Evolutionary conservation across 768 basidiomycete species (phyloP), one percentile per base, ranked within the genome.

Genomic region (Tylopilus rubrobrunneus): DNA sequence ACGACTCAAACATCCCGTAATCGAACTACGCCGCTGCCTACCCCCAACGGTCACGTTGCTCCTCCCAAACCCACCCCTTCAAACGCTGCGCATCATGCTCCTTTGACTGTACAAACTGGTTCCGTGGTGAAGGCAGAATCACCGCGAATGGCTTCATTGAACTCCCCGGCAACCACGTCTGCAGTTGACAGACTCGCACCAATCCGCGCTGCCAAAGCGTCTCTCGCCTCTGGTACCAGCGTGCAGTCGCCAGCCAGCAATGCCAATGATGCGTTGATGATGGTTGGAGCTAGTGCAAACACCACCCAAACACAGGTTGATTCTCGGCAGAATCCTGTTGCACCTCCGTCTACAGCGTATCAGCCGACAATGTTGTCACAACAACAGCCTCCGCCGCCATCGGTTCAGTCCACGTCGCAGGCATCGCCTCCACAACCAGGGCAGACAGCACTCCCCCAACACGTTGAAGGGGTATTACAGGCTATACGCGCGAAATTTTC

Each of bases 171-270:
- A 29, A 5, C 29, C 9, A 19, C 25, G 12, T 58, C 58, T 3
- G 51, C 46, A 4, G 11, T 43, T 28, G 68, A 70, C 36, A 71
- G 66, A 54, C 57, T 71, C 7, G 68, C 70, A 5, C 68, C 68
- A 21, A 70, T 70, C 55, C 68, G 68, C 27, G 70, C 70, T 27
- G 68, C 60, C 7, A 70, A 71, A 45, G 68, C 66, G 1, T 56
- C 62, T 8, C 56, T 71, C 29, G 36, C 36, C 15, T 51, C 59
- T 31, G 39, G 52, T 36, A n/a, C 45, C 28, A 36, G 45, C n/a
- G 4, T 23, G n/a, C 55, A 56, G 45, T 53, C 62, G 23, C 55
- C 64, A 48, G 50, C 36, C 46, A 48, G 14, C 33, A 40, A 19
- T 15, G 33, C 7, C 19, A 34, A 17, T 9, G 57, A 60, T 25